Conservation (phyloP, 495 filamentous ascomycete species). For the Aspergillus baeticus region DNA sequence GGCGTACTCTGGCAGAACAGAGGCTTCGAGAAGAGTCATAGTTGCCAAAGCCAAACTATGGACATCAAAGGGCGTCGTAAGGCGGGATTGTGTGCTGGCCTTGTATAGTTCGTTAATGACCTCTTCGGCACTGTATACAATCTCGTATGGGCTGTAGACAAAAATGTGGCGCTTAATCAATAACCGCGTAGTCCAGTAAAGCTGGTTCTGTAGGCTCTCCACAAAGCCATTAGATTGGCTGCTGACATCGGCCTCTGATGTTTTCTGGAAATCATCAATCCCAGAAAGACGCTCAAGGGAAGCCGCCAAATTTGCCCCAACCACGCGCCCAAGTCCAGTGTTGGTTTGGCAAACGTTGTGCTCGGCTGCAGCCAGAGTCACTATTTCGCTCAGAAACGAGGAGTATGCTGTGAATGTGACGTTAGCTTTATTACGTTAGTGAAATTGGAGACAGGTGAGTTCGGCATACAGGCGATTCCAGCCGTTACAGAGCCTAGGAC, state of each 20-base stretch:
- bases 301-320: conserved; percentile 36
- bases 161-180: conserved; percentile 58
- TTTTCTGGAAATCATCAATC: conserved; percentile 37
- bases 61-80: conserved; percentile 62
- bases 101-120: conserved; percentile 57
- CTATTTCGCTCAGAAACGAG: conserved; percentile 41
- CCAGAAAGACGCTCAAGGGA: conserved; percentile 41
- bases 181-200: conserved; percentile 72
- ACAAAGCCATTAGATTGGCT: conserved; percentile 31
- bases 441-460: background rate
- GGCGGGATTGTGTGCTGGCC: conserved; percentile 43
- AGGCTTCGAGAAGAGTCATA: conserved; percentile 66
- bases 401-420: conserved; percentile 38
- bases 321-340: conserved; percentile 38
- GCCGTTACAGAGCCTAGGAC: conserved; percentile 65
- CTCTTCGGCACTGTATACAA: conserved; percentile 62
- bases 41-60: conserved; percentile 69
- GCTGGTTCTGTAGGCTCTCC: conserved; percentile 58
- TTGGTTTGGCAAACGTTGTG: conserved; percentile 43
- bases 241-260: conserved; percentile 32
- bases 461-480: conserved; percentile 66
- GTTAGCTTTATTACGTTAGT: conserved; percentile 14
- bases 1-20: conserved; percentile 45
- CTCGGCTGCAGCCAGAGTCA: conserved; percentile 36
- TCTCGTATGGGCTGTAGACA: conserved; percentile 54